A percentile compares a stretch with the other conserved stretches of the same genome.
Evolutionary conservation across 257 asterid species (phyloP).

Genomic region (Fraxinus anomala): DNA sequence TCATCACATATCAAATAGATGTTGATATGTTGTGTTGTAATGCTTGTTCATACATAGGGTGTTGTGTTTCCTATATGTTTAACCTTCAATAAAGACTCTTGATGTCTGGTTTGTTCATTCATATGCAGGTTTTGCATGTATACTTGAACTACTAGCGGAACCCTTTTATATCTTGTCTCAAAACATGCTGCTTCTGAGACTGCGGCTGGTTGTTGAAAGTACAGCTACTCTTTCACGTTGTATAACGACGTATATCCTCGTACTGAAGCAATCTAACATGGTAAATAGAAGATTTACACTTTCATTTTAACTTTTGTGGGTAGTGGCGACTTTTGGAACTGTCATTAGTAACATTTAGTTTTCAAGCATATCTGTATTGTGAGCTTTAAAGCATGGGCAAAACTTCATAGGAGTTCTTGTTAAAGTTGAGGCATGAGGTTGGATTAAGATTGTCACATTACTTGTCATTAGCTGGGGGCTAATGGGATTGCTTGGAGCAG

Average conservation of each 20-base stretch:
- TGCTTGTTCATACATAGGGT: background rate
- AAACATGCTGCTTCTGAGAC: conserved; percentile 75
- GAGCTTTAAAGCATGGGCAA: conserved; percentile 12
- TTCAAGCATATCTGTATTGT: conserved; percentile 12
- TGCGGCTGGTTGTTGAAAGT: conserved; percentile 80
- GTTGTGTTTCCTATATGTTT: conserved; percentile 1
- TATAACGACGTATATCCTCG: conserved; percentile 65
- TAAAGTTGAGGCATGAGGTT: background rate
- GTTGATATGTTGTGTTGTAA: conserved; percentile 4
- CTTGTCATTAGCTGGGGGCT: background rate
- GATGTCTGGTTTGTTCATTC: conserved; percentile 11
- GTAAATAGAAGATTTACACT: conserved; percentile 34
- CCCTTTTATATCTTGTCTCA: conserved; percentile 92
- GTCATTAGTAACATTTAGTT: background rate
- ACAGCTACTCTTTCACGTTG: conserved; percentile 84
- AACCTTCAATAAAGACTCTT: conserved; percentile 3
- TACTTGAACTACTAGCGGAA: conserved; percentile 92
- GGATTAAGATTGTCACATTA: conserved; percentile 1
- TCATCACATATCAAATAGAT: background rate
- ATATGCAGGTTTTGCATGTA: conserved; percentile 81
- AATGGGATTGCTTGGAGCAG: conserved; percentile 4
- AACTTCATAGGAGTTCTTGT: background rate
- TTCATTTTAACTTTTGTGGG: background rate
- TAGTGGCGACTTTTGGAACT: background rate
- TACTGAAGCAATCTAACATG: conserved; percentile 64